Conservation (phyloP, 768 basidiomycete species). For the Mycena latifolia region DNA sequence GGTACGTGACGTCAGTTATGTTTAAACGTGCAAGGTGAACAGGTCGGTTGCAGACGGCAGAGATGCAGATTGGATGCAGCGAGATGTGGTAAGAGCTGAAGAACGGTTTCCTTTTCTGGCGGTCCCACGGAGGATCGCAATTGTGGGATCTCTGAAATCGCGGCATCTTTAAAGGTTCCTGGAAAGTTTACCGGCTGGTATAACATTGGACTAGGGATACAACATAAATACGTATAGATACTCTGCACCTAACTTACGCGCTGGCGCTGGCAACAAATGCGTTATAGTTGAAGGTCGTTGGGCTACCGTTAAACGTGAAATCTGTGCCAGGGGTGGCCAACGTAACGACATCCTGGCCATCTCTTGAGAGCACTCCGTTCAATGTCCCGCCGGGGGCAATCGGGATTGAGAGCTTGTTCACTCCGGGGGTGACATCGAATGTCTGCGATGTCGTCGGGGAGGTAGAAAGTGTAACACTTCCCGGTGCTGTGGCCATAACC, state of each 20-base stretch:
- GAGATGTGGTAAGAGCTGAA: too few species aligned
- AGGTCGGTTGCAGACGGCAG: too few species aligned
- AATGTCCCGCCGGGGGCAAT: conserved; percentile 66
- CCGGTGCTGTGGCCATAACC: conserved; percentile 69
- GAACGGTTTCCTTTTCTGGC: too few species aligned
- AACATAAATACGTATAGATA: conserved; percentile 30
- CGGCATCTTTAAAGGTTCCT: too few species aligned
- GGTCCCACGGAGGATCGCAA: too few species aligned
- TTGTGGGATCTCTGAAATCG: too few species aligned
- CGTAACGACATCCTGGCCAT: conserved; percentile 59
- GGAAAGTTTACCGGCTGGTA: too few species aligned
- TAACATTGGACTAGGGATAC: neutral
- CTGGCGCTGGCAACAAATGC: conserved; percentile 63
- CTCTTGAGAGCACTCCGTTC: conserved; percentile 61
- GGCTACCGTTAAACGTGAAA: conserved; percentile 67
- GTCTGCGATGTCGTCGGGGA: conserved; percentile 57
- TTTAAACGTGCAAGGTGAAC: too few species aligned
- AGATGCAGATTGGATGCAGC: too few species aligned
- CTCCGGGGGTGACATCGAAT: conserved; percentile 66
- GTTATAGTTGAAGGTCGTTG: conserved; percentile 78
- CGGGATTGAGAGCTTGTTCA: conserved; percentile 71
- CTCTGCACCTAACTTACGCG: neutral
- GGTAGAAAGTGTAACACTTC: conserved; percentile 67
- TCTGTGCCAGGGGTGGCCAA: conserved; percentile 53
- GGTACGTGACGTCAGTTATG: too few species aligned